These are phyloP conservation scores for Yueomyces sinensis DNA, from an alignment of 805 yeast genomes.

Conservation along the genomic window DNA sequence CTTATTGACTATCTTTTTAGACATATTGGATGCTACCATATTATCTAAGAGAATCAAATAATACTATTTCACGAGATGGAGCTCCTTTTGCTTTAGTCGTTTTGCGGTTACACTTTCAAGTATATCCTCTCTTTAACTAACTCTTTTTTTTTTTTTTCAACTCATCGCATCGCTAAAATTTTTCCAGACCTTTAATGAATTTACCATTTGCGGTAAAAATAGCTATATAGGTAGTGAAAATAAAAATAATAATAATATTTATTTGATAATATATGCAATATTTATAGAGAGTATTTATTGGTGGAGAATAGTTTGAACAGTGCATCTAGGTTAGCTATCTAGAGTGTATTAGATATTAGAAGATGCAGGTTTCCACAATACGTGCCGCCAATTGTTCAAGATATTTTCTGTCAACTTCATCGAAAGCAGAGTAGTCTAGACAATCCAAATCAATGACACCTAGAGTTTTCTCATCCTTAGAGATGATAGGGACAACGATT, in stretches of 20 bases:
- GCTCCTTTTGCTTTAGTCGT: no score
- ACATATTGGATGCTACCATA: not conserved
- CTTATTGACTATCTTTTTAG: not conserved
- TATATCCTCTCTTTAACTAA: no score
- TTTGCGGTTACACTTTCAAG: no score
- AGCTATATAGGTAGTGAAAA: no score
- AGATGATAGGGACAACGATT: slow-evolving; percentile 73
- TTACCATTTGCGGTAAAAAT: not conserved
- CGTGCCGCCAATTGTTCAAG: slow-evolving; percentile 46
- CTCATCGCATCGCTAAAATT: not conserved
- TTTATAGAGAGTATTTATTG: no score
- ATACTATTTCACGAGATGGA: no score
- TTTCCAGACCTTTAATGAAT: not conserved
- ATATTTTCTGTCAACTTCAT: slow-evolving; percentile 40
- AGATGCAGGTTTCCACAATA: slow-evolving; percentile 42
- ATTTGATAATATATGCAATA: no score
- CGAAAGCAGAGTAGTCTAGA: slow-evolving; percentile 50
- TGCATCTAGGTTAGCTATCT: no score
- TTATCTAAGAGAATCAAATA: no score
- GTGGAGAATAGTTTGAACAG: no score
- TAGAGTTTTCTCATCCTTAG: slow-evolving; percentile 28
- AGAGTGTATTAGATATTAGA: slow-evolving; percentile 17
- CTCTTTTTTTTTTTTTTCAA: not conserved
- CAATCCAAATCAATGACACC: slow-evolving; percentile 91
- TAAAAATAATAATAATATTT: no score